Evolutionary conservation across 2,329 filamentous ascomycete species (phyloP).

Genomic region (Botrytis hyacinthi): DNA sequence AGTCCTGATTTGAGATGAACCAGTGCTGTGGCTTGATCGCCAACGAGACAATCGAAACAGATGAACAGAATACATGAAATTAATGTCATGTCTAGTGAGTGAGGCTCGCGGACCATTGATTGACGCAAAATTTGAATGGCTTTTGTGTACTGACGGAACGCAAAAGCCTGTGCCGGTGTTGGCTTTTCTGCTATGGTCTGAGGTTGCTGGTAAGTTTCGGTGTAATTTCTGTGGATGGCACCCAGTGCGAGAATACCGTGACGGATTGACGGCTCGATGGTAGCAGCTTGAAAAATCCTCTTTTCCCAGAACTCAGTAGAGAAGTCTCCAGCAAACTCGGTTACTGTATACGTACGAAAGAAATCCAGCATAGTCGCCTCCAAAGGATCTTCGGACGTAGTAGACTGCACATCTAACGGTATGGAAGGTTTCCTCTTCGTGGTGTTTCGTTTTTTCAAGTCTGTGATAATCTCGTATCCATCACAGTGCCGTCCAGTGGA

Average conservation of each 20-base stretch:
- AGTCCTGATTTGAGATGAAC: conserved; percentile 35
- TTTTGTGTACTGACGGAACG: conserved; percentile 57
- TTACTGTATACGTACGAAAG: conserved; percentile 31
- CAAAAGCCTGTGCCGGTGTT: conserved; percentile 42
- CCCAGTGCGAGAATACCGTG: conserved; percentile 36
- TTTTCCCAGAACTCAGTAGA: conserved; percentile 34
- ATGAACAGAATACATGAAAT: conserved; percentile 64
- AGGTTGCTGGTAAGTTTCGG: conserved; percentile 46
- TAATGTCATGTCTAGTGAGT: conserved; percentile 44
- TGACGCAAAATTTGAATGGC: conserved; percentile 45
- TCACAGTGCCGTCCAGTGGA: conserved; percentile 36
- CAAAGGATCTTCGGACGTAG: conserved; percentile 25
- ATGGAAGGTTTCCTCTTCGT: conserved; percentile 7
- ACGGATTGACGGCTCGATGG: conserved; percentile 31
- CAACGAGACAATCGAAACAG: conserved; percentile 54
- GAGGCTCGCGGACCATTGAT: conserved; percentile 31
- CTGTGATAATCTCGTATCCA: conserved; percentile 30
- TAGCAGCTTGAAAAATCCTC: conserved; percentile 30
- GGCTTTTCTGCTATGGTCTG: conserved; percentile 29
- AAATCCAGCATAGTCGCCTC: conserved; percentile 31
- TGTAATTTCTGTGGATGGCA: conserved; percentile 35
- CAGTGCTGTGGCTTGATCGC: conserved; percentile 34
- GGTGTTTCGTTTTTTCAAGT: not conserved
- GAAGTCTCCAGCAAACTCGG: conserved; percentile 32
- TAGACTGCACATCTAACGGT: not conserved